Evolutionary conservation across 176 grass and related monocot genomes (phyloP).

Genomic region (Ampelocalamus luodianensis): DNA sequence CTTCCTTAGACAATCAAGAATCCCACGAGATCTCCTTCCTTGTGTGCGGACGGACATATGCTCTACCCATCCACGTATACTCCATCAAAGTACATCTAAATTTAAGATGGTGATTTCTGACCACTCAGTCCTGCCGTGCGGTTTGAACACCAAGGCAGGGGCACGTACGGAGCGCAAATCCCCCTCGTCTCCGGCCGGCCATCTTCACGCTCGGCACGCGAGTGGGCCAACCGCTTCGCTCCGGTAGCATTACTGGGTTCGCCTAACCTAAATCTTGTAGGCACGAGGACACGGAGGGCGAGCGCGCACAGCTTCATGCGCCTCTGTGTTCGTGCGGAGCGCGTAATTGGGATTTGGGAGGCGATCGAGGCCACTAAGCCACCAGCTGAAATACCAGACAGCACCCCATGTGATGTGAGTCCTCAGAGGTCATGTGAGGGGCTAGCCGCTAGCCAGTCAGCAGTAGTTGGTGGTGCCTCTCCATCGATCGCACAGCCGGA

Average conservation of each 20-base stretch:
- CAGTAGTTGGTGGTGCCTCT: background rate
- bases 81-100: too few relatives aligned
- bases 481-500: background rate
- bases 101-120: background rate
- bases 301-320: background rate
- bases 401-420: slow-evolving; percentile 44
- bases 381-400: background rate
- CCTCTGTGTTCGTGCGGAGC: slow-evolving; percentile 23
- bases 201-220: too few relatives aligned
- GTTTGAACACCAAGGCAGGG: background rate
- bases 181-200: too few relatives aligned
- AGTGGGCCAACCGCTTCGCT: too few relatives aligned
- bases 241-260: too few relatives aligned
- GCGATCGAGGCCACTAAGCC: background rate
- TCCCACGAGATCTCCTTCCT: too few relatives aligned
- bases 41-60: too few relatives aligned
- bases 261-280: background rate
- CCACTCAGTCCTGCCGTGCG: background rate
- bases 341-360: background rate
- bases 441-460: background rate
- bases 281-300: background rate
- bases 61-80: too few relatives aligned
- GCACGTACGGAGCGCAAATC: too few relatives aligned
- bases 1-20: too few relatives aligned
- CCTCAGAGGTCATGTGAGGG: slow-evolving; percentile 16